Evolutionary conservation across 2,329 filamentous ascomycete genomes (phyloP).

Genomic region (Colletotrichum sp.): DNA sequence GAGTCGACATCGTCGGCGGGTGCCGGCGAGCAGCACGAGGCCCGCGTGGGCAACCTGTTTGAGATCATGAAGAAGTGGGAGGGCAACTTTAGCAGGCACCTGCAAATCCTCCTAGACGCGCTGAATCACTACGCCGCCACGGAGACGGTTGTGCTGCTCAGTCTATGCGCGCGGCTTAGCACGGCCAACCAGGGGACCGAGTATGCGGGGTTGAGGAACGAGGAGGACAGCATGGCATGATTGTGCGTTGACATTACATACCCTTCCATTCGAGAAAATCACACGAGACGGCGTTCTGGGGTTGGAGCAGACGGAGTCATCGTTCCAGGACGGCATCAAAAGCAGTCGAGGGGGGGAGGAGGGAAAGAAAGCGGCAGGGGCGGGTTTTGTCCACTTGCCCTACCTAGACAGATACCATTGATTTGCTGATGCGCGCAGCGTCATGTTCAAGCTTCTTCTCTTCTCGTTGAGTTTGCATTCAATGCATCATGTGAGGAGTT

Average conservation of each 20-base stretch:
- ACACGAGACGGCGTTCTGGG: constrained; percentile 1
- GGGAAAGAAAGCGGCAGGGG: background rate
- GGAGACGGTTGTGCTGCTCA: constrained; percentile 92
- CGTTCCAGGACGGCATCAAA: background rate
- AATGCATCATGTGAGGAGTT: background rate
- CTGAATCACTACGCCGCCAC: constrained; percentile 97
- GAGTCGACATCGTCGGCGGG: constrained; percentile 41
- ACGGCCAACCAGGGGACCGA: constrained; percentile 80
- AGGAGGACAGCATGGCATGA: constrained; percentile 49
- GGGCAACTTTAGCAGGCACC: constrained; percentile 86
- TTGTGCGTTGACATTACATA: background rate
- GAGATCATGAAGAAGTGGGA: constrained; percentile 93
- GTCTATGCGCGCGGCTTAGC: constrained; percentile 82
- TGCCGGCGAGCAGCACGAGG: constrained; percentile 38
- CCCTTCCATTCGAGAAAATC: background rate
- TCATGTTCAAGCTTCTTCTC: background rate
- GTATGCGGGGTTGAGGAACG: constrained; percentile 63
- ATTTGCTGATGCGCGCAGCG: constrained; percentile 4
- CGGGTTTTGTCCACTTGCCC: background rate
- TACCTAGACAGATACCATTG: constrained; percentile 18
- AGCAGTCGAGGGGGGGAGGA: background rate
- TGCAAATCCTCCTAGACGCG: constrained; percentile 93
- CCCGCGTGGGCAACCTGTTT: constrained; percentile 75
- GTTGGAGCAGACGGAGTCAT: background rate
- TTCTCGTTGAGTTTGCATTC: background rate